A percentile compares a stretch with the other conserved stretches of the same genome.
phyloP scores from a whole-genome alignment of 176 grass and related monocot species.

The Chrysopogon serrulatus region DNA sequence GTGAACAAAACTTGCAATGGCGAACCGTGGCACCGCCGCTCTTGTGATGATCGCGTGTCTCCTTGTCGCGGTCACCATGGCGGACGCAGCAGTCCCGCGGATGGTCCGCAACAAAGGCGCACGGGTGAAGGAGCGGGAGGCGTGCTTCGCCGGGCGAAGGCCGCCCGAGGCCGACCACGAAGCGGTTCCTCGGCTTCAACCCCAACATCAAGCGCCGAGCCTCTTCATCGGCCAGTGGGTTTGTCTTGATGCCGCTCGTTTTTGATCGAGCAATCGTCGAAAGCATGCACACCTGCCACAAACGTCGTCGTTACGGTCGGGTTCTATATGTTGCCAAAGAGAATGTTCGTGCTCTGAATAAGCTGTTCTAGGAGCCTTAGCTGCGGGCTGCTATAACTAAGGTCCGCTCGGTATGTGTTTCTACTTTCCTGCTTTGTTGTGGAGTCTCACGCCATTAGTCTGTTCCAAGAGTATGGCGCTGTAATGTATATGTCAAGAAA shows the following conservation, averaged over 20 bases:
- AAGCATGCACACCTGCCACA: background rate
- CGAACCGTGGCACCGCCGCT: slow-evolving; percentile 2
- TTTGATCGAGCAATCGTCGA: background rate
- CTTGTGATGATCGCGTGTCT: slow-evolving; percentile 26
- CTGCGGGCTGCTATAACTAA: background rate
- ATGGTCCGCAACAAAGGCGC: slow-evolving; percentile 12
- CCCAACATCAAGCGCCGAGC: slow-evolving; percentile 38
- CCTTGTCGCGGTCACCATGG: slow-evolving; percentile 1
- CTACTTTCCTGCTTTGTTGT: background rate
- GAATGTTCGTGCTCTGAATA: background rate
- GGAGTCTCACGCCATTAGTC: background rate
- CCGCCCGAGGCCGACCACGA: background rate
- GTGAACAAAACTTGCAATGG: too few relatives aligned
- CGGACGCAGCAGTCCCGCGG: background rate
- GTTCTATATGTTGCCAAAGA: too few relatives aligned
- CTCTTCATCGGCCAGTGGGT: slow-evolving; percentile 48
- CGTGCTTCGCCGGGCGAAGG: slow-evolving; percentile 10
- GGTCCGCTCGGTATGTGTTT: background rate
- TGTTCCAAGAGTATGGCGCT: background rate
- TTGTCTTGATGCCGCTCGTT: background rate
- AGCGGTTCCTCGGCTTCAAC: slow-evolving; percentile 32
- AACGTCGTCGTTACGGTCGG: background rate
- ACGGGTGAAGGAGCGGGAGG: slow-evolving; percentile 15
- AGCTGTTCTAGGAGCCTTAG: background rate
- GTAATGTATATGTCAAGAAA: background rate